Evolutionary conservation across 805 yeast species (phyloP).

Genomic region (Vanderwaltozyma verrucispora): DNA sequence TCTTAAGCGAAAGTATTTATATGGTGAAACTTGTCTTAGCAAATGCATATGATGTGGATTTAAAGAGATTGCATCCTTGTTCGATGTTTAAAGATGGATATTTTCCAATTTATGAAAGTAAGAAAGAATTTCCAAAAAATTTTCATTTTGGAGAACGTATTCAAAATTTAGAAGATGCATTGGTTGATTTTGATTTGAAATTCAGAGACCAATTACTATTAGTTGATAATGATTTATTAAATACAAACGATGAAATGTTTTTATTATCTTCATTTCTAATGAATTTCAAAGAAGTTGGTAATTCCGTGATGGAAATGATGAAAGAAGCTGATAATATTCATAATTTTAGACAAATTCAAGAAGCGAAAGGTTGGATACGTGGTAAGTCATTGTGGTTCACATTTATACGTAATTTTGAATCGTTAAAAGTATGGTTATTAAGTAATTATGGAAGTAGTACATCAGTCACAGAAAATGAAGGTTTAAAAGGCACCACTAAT

Average conservation of each 20-base stretch:
- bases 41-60: constrained; percentile 33
- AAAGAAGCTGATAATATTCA: constrained; percentile 25
- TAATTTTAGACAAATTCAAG: constrained; percentile 24
- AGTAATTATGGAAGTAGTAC: constrained; percentile 10
- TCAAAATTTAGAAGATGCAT: constrained; percentile 21
- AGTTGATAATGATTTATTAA: constrained; percentile 23
- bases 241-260: constrained; percentile 42
- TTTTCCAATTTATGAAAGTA: constrained; percentile 7
- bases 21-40: constrained; percentile 28
- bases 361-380: constrained; percentile 29
- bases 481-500: constrained; percentile 24
- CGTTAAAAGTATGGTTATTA: constrained; percentile 30
- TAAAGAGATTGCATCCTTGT: constrained; percentile 12
- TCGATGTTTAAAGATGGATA: constrained; percentile 11
- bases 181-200: constrained; percentile 27
- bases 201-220: constrained; percentile 25
- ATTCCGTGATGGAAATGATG: constrained; percentile 25
- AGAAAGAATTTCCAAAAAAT: constrained; percentile 14
- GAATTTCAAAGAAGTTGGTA: constrained; percentile 35
- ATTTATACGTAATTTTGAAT: constrained; percentile 26
- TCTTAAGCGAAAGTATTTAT: constrained; percentile 28
- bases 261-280: constrained; percentile 39
- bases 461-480: constrained; percentile 28
- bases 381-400: constrained; percentile 36
- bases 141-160: constrained; percentile 21